Base-by-base conservation (phyloP, 139 green algal genomes). In the Chlorella sp. region DNA sequence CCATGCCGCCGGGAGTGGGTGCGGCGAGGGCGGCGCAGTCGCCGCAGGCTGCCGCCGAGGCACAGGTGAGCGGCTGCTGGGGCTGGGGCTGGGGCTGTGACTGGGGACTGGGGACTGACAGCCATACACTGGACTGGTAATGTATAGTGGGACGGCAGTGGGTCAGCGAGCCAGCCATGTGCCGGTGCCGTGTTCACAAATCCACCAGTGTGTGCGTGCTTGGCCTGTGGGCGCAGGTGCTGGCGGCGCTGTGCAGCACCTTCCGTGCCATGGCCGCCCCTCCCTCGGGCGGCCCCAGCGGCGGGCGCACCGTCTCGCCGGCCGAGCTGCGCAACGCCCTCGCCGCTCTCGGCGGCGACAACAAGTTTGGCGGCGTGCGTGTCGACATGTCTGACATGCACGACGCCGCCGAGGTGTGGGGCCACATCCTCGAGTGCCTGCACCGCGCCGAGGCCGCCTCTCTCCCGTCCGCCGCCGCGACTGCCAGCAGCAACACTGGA, bases 351-450 rank as follows among this genome's bases (percentile, higher is more conserved):
- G 76, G 71, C 35, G 69, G 70, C 6, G 49, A 67, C 3, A 32
- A 31, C 24, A 60, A 35, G 1, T 65, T 72, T 61, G 62, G 62
- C 22, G 68, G 75, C 1, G 64, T 83, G 3, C 49, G 72, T 32
- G 83, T 93, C 35, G 81, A 88, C 33, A 49, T 84, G 64, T 69
- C 35, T 27, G 89, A 96, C 32, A 96, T 96, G 91, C 88, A 93
- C 59, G 91, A 96, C 62, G 91, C 91, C 1, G 71, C 77, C 34
- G 91, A 96, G 80, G 89, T 94, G 69, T 75, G 94, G 70, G 82
- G 78, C 29, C 84, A 91, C 81, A 33, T 96, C 35, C 88, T 93
- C 31, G 77, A 76, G 35, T 78, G 70, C 49, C 63, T 94, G 69
- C 88, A 94, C 80, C 74, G 83, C 10, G 88, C 84, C 1, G 80